Evolutionary conservation across 257 asterid genomes (phyloP), one percentile per base, ranked within the genome.

Genomic region (Fraxinus cuspidata): DNA sequence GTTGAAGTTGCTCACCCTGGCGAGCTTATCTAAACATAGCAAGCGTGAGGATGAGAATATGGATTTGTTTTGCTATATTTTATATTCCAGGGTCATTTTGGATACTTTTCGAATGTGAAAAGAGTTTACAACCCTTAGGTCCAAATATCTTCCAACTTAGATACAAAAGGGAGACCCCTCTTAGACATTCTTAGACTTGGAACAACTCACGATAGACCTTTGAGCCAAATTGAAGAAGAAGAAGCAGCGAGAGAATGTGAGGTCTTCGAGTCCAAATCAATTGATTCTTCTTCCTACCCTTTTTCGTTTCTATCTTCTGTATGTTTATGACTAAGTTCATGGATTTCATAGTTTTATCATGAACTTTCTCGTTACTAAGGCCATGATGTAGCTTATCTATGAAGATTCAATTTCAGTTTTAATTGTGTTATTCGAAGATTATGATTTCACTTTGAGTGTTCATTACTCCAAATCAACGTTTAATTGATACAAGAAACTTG

Each of bases 321-420:
- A 15, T 47, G 7, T 16, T 15, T 47, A 47, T 47, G 7, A 15
- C n/a, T 47, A 47, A 15, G 6, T 13, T 47, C n/a, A 4, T 16
- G n/a, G 56, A 47, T 47, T 47, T 47, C 56, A 16, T 47, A 47
- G 56, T 47, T 47, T 47, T 47, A 47, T 47, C 56, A 16, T 47
- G 56, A 47, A 47, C n/a, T 47, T 47, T 47, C n/a, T 15, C 1
- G 4, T 4, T 47, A 1, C 56, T 47, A 16, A 21, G 56, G 56
- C 56, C n/a, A 47, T 16, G n/a, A 47, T 42, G 78, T 21, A 68
- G 51, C 78, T 53, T 68, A 67, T 67, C 69, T 34, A 71, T 70
- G 35, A 53, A 70, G 34, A 51, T 53, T 53, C 27, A 53, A 53
- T 53, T 53, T 53, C 25, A 21, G 25, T 19, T 21, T 53, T 53